Conservation (phyloP, 306 rosid genomes). For the Dryas drummondii region DNA sequence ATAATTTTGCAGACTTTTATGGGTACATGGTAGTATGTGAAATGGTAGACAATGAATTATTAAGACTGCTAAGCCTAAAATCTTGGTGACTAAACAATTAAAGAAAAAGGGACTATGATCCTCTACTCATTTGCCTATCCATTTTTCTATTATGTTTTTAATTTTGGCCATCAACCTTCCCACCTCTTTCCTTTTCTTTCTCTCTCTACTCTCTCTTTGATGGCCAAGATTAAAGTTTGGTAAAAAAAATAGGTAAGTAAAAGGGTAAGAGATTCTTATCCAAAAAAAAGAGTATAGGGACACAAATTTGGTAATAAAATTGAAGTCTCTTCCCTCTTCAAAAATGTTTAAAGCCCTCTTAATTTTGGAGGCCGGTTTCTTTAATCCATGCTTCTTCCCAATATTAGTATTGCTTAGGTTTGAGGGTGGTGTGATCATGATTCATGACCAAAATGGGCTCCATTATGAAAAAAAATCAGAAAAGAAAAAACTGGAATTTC, state of each 20-base stretch:
- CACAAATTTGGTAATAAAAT: slow-evolving; percentile 19
- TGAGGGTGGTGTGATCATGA: slow-evolving; percentile 17
- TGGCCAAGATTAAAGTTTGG: too few relatives aligned
- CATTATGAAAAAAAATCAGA: slow-evolving; percentile 28
- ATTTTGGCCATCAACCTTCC: too few relatives aligned
- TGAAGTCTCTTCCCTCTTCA: slow-evolving; percentile 25
- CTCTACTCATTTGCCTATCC: too few relatives aligned
- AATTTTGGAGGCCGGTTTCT: slow-evolving; percentile 32
- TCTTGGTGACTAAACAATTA: neutral
- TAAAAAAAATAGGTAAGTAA: too few relatives aligned
- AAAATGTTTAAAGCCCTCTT: slow-evolving; percentile 22
- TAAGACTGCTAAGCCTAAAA: neutral
- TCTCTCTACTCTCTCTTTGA: too few relatives aligned
- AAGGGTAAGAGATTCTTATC: too few relatives aligned
- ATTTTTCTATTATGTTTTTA: too few relatives aligned
- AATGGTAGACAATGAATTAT: slow-evolving; percentile 8
- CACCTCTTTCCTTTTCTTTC: too few relatives aligned
- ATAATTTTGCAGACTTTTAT: slow-evolving; percentile 2
- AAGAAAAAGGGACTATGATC: too few relatives aligned
- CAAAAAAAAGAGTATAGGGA: neutral
- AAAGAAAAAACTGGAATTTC: slow-evolving; percentile 4
- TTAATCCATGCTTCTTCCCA: slow-evolving; percentile 31
- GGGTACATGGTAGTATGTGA: slow-evolving; percentile 4
- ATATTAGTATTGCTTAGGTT: slow-evolving; percentile 24
- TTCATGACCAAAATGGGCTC: slow-evolving; percentile 45